These are phyloP conservation scores for Penicillium tannophilum DNA, from an alignment of 495 filamentous ascomycete species.

Conservation along the genomic window DNA sequence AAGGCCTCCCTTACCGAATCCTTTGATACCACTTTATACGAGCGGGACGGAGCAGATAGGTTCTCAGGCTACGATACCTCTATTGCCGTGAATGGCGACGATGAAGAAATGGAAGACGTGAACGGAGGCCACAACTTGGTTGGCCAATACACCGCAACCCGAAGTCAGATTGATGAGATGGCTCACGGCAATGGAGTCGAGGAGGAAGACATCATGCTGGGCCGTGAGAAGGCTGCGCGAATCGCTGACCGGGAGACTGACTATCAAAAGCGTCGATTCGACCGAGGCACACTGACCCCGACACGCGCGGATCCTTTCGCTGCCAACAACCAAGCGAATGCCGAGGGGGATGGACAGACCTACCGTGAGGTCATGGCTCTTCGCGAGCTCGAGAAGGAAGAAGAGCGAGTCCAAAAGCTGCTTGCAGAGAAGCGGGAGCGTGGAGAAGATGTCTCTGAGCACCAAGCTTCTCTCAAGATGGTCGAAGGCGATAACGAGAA, in stretches of 20 bases:
- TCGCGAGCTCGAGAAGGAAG: conserved; percentile 90
- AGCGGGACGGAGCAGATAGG: conserved; percentile 75
- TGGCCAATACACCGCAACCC: conserved; percentile 95
- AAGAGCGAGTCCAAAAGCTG: conserved; percentile 79
- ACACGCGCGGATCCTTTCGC: conserved; percentile 89
- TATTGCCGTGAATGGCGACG: conserved; percentile 78
- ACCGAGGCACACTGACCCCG: conserved; percentile 78
- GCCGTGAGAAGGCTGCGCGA: conserved; percentile 83
- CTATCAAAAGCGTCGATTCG: conserved; percentile 93
- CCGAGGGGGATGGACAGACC: conserved; percentile 68
- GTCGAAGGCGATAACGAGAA: conserved; percentile 70
- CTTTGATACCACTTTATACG: conserved; percentile 94
- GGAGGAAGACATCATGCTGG: conserved; percentile 87
- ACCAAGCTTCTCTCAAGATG: conserved; percentile 70
- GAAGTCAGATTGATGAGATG: conserved; percentile 91
- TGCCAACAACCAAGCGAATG: conserved; percentile 69
- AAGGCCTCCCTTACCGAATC: conserved; percentile 94
- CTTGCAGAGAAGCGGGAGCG: conserved; percentile 75
- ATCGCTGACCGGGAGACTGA: conserved; percentile 94
- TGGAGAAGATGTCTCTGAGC: conserved; percentile 63
- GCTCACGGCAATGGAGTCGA: conserved; percentile 80
- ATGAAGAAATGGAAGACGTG: conserved; percentile 81
- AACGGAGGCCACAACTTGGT: conserved; percentile 78
- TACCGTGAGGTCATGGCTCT: conserved; percentile 92
- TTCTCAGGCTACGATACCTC: conserved; percentile 90